Conservation (phyloP, 768 basidiomycete species). For the Tricholoma sp. region DNA sequence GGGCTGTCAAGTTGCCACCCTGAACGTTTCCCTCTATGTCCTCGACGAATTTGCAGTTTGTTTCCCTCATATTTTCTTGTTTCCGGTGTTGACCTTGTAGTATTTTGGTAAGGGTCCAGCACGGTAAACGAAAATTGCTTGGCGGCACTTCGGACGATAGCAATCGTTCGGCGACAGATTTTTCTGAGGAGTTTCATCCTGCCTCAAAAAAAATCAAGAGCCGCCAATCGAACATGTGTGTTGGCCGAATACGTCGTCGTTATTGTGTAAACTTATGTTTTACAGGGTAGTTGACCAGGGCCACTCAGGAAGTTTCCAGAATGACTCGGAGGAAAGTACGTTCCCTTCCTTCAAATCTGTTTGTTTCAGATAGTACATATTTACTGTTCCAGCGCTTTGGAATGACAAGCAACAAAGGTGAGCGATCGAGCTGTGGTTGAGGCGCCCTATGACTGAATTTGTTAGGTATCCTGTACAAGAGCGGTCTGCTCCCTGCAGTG, state of each 20-base stretch:
- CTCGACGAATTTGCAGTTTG: background rate
- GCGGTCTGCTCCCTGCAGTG: background rate
- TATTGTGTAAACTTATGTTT: background rate
- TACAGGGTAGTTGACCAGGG: background rate
- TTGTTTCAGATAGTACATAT: background rate
- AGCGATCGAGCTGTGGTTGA: background rate
- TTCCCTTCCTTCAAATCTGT: background rate
- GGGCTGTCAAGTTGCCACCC: background rate
- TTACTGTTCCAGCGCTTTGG: background rate
- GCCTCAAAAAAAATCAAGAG: background rate
- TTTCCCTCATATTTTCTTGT: background rate
- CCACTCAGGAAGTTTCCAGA: background rate
- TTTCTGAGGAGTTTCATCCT: background rate
- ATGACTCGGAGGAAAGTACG: background rate
- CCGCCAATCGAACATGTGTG: background rate
- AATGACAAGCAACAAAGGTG: background rate
- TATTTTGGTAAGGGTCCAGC: background rate
- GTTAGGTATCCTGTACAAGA: background rate
- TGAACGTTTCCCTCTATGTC: background rate
- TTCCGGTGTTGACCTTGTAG: background rate
- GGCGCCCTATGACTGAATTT: background rate
- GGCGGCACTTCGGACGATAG: background rate
- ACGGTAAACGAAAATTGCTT: background rate
- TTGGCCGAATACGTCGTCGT: background rate
- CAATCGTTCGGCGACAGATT: background rate